A percentile compares a stretch with the other conserved stretches of the same genome.
phyloP scores from a whole-genome alignment of 768 basidiomycete genomes.

The Xerocomellus chrysenteron region DNA sequence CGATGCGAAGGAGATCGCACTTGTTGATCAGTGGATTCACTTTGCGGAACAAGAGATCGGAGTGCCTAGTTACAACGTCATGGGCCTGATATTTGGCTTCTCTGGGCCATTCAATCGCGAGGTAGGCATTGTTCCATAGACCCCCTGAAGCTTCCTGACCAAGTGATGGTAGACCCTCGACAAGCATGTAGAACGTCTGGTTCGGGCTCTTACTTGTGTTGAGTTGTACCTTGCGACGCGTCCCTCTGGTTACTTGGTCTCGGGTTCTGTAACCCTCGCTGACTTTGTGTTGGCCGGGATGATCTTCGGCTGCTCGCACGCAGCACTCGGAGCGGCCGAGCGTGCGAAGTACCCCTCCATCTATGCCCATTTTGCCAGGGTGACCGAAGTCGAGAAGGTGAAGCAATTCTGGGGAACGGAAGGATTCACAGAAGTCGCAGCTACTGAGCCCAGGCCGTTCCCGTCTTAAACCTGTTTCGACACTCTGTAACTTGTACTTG shows the following conservation, averaged over 20 bases:
- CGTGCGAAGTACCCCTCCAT: conserved; percentile 13
- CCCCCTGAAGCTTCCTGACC: too few species aligned
- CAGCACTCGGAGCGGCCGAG: conserved; percentile 7
- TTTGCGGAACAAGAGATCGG: conserved; percentile 20
- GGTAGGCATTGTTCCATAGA: not conserved
- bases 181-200: not conserved
- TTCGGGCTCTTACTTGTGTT: conserved; percentile 8
- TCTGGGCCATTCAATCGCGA: conserved; percentile 5
- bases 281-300: conserved; percentile 14
- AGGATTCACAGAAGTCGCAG: conserved; percentile 1
- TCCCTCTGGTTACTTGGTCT: conserved; percentile 16
- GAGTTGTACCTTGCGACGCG: conserved; percentile 13
- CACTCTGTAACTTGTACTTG: not conserved
- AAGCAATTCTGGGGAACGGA: conserved; percentile 9
- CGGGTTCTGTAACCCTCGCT: conserved; percentile 16
- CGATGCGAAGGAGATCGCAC: conserved; percentile 2
- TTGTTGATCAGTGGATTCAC: conserved; percentile 23
- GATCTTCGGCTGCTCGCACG: not conserved
- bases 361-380: conserved; percentile 16
- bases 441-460: not conserved
- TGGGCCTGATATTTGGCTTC: not conserved
- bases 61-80: not conserved
- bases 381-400: conserved; percentile 13
- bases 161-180: not conserved
- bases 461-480: not conserved